These are phyloP conservation scores for Botryotinia narcissicola DNA, from an alignment of 2,329 filamentous ascomycete species.

Conservation along the genomic window DNA sequence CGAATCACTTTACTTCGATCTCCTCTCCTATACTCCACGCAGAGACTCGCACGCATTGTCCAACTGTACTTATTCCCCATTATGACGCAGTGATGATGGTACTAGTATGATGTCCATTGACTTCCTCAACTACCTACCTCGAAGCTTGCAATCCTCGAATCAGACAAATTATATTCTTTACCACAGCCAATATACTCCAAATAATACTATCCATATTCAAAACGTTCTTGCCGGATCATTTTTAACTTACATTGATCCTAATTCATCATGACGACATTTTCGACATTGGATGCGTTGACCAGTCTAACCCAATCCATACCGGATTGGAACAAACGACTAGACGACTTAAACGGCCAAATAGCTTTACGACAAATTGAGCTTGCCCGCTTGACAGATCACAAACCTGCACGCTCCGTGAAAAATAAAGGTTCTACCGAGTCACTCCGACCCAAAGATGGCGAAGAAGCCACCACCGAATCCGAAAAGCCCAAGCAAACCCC, in stretches of 20 bases:
- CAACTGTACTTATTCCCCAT: neutral
- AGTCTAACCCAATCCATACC: conserved; percentile 56
- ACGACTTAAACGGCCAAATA: conserved; percentile 60
- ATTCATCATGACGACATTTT: conserved; percentile 29
- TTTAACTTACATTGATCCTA: neutral
- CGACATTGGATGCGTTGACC: conserved; percentile 53
- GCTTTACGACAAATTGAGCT: conserved; percentile 60
- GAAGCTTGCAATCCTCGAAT: neutral
- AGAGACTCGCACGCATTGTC: conserved; percentile 7
- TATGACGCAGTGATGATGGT: conserved; percentile 1
- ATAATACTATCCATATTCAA: neutral
- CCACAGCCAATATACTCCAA: neutral
- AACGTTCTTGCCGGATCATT: neutral
- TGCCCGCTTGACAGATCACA: conserved; percentile 46
- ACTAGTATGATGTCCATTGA: conserved; percentile 6
- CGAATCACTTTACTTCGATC: neutral
- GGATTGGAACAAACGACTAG: conserved; percentile 57
- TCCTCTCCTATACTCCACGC: neutral
- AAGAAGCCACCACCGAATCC: conserved; percentile 26
- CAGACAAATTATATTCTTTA: neutral
- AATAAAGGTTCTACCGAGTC: conserved; percentile 40
- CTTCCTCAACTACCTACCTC: conserved; percentile 1
- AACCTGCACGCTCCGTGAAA: conserved; percentile 38
- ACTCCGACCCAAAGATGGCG: conserved; percentile 35
- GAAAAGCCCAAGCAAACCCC: conserved; percentile 24